These are phyloP conservation scores for Dispira simplex DNA, from an alignment of 192 early-diverging fungal genomes.

Conservation along the genomic window DNA sequence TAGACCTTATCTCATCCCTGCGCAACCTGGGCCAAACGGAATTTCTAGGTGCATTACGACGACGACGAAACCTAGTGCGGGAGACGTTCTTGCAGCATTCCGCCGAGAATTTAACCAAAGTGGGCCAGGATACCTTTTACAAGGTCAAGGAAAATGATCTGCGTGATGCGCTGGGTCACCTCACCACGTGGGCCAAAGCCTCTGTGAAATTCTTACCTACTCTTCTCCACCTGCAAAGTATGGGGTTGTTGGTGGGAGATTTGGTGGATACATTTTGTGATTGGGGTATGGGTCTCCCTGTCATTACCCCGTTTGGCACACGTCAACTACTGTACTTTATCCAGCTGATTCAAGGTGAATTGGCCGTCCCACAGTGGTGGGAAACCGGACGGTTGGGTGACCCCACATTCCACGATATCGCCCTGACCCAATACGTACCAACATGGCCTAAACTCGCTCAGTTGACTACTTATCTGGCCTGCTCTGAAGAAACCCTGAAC, in stretches of 20 bases:
- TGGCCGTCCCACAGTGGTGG: no score
- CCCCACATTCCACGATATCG: no score
- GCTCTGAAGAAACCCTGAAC: no score
- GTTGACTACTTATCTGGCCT: no score
- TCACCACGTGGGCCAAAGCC: not conserved
- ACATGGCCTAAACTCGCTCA: no score
- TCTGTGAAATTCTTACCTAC: not conserved
- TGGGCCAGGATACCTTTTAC: not conserved
- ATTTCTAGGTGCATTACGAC: not conserved
- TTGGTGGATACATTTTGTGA: not conserved
- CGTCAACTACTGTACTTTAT: no score
- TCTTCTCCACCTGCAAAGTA: not conserved
- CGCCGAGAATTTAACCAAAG: not conserved
- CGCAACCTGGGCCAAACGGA: slow-evolving; percentile 13
- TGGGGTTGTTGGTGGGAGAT: not conserved
- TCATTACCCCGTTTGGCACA: no score
- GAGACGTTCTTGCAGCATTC: not conserved
- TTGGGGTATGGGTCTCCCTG: not conserved
- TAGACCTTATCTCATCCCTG: slow-evolving; percentile 21
- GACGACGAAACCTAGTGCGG: not conserved
- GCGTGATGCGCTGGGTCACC: not conserved
- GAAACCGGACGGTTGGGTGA: no score
- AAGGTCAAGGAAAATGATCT: not conserved
- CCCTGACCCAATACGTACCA: no score
- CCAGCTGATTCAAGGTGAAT: no score